Evolutionary conservation across 2,329 filamentous ascomycete species (phyloP).

Genomic region (Aspergillus bombycis): DNA sequence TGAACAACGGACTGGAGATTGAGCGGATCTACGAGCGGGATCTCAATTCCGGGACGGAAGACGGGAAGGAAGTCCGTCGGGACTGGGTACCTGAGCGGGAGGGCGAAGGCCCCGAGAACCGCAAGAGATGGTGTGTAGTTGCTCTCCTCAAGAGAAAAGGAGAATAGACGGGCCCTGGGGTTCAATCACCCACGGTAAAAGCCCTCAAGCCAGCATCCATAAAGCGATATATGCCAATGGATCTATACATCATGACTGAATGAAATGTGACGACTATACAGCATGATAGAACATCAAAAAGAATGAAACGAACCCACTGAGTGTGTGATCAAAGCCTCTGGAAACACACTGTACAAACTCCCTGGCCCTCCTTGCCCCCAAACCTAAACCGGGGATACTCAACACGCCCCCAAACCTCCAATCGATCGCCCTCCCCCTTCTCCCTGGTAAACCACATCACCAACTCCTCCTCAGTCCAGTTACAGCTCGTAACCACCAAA

Average conservation of each 20-base stretch:
- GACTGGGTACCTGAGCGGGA: conserved; percentile 51
- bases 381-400: conserved; percentile 87
- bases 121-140: conserved; percentile 62
- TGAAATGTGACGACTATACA: conserved; percentile 3
- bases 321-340: conserved; percentile 45
- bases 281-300: not conserved
- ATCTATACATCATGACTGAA: conserved; percentile 7
- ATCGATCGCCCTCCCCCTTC: conserved; percentile 39
- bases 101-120: conserved; percentile 52
- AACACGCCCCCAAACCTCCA: conserved; percentile 69
- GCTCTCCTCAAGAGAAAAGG: conserved; percentile 42
- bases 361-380: conserved; percentile 84
- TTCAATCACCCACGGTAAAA: not conserved
- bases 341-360: conserved; percentile 86
- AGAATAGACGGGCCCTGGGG: not conserved
- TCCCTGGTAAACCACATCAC: conserved; percentile 71
- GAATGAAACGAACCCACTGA: not conserved
- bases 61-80: conserved; percentile 48
- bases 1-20: conserved; percentile 50
- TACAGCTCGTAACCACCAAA: conserved; percentile 90
- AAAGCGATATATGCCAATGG: not conserved
- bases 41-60: conserved; percentile 41
- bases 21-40: conserved; percentile 61
- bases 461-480: conserved; percentile 94
- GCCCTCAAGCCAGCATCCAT: not conserved